A percentile compares a stretch with the other conserved stretches of the same genome.
phyloP scores from a whole-genome alignment of 1,284 basidiomycete species.

The Ustilago shanxiensis region DNA sequence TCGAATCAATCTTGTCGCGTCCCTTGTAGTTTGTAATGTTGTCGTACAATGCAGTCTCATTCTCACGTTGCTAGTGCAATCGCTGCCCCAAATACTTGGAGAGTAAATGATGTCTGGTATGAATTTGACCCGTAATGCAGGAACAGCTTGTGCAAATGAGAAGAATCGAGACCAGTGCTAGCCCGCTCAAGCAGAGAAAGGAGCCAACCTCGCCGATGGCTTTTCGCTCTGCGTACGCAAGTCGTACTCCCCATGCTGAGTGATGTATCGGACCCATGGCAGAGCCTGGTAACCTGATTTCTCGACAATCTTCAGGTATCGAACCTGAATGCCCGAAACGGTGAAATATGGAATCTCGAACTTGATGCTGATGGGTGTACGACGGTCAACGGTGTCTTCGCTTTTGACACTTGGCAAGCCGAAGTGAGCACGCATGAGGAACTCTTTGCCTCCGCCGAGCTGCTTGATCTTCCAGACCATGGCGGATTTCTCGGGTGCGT shows the following conservation, averaged over 20 bases:
- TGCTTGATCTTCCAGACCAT: slow-evolving; percentile 71
- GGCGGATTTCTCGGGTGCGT: slow-evolving; percentile 69
- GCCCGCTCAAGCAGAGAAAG: slow-evolving; percentile 48
- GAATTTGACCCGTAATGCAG: too few species aligned
- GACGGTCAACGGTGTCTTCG: slow-evolving; percentile 83
- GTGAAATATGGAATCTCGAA: slow-evolving; percentile 99
- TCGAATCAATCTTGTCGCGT: neutral
- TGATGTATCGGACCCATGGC: slow-evolving; percentile 80
- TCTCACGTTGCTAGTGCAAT: neutral
- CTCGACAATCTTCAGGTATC: slow-evolving; percentile 97
- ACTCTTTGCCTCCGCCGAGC: slow-evolving; percentile 68
- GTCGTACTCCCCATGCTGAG: slow-evolving; percentile 92
- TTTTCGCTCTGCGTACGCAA: slow-evolving; percentile 69
- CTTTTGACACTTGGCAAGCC: slow-evolving; percentile 69
- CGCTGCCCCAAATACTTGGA: neutral
- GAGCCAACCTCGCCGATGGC: slow-evolving; percentile 59
- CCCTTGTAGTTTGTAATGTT: neutral
- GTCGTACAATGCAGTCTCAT: neutral
- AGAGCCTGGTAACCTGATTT: slow-evolving; percentile 91
- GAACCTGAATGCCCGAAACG: slow-evolving; percentile 90
- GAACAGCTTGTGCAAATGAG: neutral
- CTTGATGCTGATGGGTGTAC: slow-evolving; percentile 93
- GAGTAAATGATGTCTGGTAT: too few species aligned
- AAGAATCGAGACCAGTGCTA: neutral
- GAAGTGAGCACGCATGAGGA: slow-evolving; percentile 69